These are phyloP conservation scores for Saccharomycopsis javanensis DNA, from an alignment of 805 yeast genomes.

Conservation along the genomic window DNA sequence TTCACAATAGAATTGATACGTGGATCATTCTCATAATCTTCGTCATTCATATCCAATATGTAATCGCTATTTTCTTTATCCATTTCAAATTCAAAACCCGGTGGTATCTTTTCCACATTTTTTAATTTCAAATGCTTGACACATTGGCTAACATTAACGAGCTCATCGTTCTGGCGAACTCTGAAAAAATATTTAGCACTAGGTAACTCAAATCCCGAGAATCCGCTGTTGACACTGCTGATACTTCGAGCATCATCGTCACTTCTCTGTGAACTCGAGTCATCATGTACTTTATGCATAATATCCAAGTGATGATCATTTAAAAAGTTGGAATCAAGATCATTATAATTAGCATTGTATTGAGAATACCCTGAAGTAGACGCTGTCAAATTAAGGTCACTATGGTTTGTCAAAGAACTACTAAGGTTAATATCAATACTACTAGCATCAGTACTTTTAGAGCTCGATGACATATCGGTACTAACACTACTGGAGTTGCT, in stretches of 20 bases:
- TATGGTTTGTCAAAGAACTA: background rate
- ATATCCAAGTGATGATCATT: background rate
- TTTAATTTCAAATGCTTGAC: conserved; percentile 14
- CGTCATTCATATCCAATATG: background rate
- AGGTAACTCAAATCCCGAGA: conserved; percentile 47
- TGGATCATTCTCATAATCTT: background rate
- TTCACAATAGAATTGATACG: conserved; percentile 26
- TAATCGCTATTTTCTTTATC: conserved; percentile 1
- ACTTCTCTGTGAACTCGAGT: background rate
- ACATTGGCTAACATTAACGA: conserved; percentile 20
- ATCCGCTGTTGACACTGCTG: conserved; percentile 8
- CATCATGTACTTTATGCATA: background rate
- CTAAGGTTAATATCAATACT: background rate
- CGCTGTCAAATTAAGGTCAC: background rate
- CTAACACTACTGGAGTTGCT: conserved; percentile 1
- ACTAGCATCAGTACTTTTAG: background rate
- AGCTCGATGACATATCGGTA: conserved; percentile 4
- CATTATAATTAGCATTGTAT: background rate
- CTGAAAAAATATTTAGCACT: conserved; percentile 34
- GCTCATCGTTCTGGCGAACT: conserved; percentile 47
- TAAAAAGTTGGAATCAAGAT: background rate
- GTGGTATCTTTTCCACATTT: conserved; percentile 10
- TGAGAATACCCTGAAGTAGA: background rate
- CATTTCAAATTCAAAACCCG: background rate
- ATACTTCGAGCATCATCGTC: background rate